These are phyloP conservation scores for Sclerotinia trifoliorum DNA, from an alignment of 2,329 filamentous ascomycete genomes.

Conservation along the genomic window DNA sequence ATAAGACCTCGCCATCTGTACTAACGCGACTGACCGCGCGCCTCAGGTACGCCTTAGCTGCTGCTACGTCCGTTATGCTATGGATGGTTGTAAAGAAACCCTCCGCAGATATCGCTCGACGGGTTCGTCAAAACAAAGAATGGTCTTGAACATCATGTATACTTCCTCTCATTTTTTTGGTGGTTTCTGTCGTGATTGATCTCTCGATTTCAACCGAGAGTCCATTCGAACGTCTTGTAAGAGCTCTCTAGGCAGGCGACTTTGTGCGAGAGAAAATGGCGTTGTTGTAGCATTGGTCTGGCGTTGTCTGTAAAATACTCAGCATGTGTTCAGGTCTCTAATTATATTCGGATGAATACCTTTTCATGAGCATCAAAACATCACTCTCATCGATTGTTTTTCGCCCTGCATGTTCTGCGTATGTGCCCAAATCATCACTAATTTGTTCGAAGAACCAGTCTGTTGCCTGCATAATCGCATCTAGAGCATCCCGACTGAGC, in stretches of 20 bases:
- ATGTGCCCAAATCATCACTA: conserved; percentile 74
- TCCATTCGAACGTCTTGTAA: conserved; percentile 78
- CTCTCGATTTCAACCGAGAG: conserved; percentile 51
- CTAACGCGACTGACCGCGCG: conserved; percentile 8
- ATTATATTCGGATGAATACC: conserved; percentile 51
- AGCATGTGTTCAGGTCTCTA: conserved; percentile 29
- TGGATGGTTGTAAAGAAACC: conserved; percentile 94
- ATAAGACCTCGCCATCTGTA: not conserved
- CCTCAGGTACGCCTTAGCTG: conserved; percentile 76
- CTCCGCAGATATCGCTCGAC: conserved; percentile 66
- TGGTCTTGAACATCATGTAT: conserved; percentile 56
- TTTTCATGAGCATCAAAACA: conserved; percentile 76
- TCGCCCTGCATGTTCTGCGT: conserved; percentile 76
- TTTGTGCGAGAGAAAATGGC: conserved; percentile 81
- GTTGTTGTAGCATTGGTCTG: conserved; percentile 70
- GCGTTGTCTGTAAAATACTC: conserved; percentile 64
- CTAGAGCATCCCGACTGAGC: conserved; percentile 70
- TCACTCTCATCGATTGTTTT: conserved; percentile 86
- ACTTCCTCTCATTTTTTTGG: conserved; percentile 43
- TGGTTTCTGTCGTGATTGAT: not conserved
- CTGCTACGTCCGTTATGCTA: conserved; percentile 91
- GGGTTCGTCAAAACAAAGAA: conserved; percentile 72
- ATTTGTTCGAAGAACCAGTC: conserved; percentile 93
- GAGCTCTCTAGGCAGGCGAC: conserved; percentile 76
- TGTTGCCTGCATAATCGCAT: conserved; percentile 73